Conservation (phyloP, 2,329 filamentous ascomycete genomes). For the Sarocladiaceae sp. region DNA sequence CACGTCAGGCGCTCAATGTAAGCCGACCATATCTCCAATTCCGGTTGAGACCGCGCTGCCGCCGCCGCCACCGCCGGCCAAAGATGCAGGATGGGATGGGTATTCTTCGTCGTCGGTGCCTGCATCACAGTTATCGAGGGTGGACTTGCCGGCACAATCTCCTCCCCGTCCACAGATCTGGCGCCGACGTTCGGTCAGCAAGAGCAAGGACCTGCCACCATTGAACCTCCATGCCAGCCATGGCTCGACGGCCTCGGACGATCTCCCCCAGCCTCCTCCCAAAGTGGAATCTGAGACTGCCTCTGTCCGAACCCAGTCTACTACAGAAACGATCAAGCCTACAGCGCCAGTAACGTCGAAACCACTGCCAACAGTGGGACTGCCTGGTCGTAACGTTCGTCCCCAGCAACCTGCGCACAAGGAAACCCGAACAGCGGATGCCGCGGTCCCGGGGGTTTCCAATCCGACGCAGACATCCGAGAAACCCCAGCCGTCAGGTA, state of each 20-base stretch:
- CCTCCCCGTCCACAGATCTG: constrained; percentile 32
- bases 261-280: constrained; percentile 13
- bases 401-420: constrained; percentile 14
- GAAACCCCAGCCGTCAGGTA: constrained; percentile 20
- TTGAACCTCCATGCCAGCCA: constrained; percentile 43
- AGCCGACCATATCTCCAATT: constrained; percentile 3
- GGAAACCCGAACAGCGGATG: constrained; percentile 8
- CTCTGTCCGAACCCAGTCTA: constrained; percentile 14
- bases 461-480: constrained; percentile 25
- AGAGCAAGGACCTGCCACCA: constrained; percentile 38
- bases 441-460: constrained; percentile 15
- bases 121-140: neutral
- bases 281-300: neutral
- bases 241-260: constrained; percentile 40
- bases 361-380: constrained; percentile 15
- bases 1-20: neutral
- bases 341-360: constrained; percentile 12
- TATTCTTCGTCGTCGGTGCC: neutral
- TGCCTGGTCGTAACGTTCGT: constrained; percentile 23
- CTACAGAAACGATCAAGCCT: constrained; percentile 14
- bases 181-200: constrained; percentile 45
- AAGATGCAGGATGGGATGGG: constrained; percentile 18
- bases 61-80: constrained; percentile 20
- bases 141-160: constrained; percentile 18
- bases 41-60: constrained; percentile 13